Evolutionary conservation across 73 alveolate species (phyloP), one percentile per base, ranked within the genome.

Genomic region (Symbiodinium natans): DNA sequence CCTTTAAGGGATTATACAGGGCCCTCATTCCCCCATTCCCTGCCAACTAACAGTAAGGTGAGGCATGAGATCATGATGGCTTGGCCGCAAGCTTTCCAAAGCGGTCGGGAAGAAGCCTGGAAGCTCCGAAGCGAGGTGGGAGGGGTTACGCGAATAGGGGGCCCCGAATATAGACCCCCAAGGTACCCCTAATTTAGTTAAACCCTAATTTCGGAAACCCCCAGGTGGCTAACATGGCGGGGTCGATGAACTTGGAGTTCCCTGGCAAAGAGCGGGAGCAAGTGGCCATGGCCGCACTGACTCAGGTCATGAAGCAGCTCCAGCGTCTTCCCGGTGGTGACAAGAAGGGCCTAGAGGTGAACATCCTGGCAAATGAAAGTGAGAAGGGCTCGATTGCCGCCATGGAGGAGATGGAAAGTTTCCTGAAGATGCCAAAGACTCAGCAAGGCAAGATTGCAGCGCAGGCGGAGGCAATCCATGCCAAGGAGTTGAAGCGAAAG

Each of bases 311-410:
- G 63, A 36, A 38, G 19, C 63, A 15, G 63, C 7, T 82, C 13
- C 89, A 27, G 7, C 9, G 38, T 33, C 34, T 82, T 6, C 89
- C 89, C 1, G 39, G 33, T 6, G 74, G 48, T 25, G 59, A 82
- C 17, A 54, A 36, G 25, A 82, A 34, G 2, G 89, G 89, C 15
- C 27, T 82, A 10, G 63, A 82, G 36, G 39, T 82, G 17, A 54
- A 40, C 33, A 40, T 82, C 89, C 33, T 82, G 36, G 89, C 59
- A 34, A 82, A 82, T 21, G 63, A 82, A 34, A 11, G 89, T 3
- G 89, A 82, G 63, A 82, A 82, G 63, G 89, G 89, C 89, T 82
- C 89, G 6, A 59, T 82, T 33, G 63, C 1, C 33, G 89, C 63
- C 54, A 82, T 82, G 89, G 17, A 82, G 3, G 15, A 82, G 89